phyloP scores from a whole-genome alignment of 1,284 basidiomycete genomes.

The Malassezia cuniculi region DNA sequence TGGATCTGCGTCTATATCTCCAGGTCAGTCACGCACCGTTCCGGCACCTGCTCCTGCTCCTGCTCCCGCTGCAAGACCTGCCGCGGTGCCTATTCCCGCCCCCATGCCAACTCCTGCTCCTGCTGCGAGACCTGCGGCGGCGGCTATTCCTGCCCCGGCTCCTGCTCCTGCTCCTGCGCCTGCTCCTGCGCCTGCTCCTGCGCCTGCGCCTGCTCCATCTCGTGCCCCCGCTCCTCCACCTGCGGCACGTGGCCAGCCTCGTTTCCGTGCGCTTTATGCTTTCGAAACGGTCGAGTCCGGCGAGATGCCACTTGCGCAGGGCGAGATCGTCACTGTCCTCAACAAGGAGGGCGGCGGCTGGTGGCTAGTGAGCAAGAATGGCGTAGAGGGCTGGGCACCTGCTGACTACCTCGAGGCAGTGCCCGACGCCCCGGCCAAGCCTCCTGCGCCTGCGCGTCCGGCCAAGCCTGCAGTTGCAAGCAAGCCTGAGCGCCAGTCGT shows the following conservation, averaged over 20 bases:
- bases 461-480: slow-evolving; percentile 48
- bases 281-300: slow-evolving; percentile 75
- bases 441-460: slow-evolving; percentile 48
- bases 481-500: slow-evolving; percentile 43
- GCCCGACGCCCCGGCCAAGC: slow-evolving; percentile 52
- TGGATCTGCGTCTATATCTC: too few relatives aligned
- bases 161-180: slow-evolving; percentile 27
- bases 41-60: slow-evolving; percentile 6
- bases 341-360: slow-evolving; percentile 71
- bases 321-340: slow-evolving; percentile 77
- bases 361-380: slow-evolving; percentile 86
- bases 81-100: too few relatives aligned
- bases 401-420: slow-evolving; percentile 66
- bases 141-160: slow-evolving; percentile 26
- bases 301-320: slow-evolving; percentile 78
- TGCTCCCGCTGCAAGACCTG: slow-evolving; percentile 4
- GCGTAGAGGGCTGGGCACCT: slow-evolving; percentile 82
- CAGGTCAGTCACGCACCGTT: neutral
- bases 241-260: slow-evolving; percentile 55
- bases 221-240: slow-evolving; percentile 51
- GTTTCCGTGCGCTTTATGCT: slow-evolving; percentile 57
- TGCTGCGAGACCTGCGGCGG: slow-evolving; percentile 9
- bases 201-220: slow-evolving; percentile 50
- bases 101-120: slow-evolving; percentile 15
- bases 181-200: slow-evolving; percentile 12